Base-by-base conservation (phyloP, 2,329 filamentous ascomycete genomes). In the Dactylonectria estremocensis region DNA sequence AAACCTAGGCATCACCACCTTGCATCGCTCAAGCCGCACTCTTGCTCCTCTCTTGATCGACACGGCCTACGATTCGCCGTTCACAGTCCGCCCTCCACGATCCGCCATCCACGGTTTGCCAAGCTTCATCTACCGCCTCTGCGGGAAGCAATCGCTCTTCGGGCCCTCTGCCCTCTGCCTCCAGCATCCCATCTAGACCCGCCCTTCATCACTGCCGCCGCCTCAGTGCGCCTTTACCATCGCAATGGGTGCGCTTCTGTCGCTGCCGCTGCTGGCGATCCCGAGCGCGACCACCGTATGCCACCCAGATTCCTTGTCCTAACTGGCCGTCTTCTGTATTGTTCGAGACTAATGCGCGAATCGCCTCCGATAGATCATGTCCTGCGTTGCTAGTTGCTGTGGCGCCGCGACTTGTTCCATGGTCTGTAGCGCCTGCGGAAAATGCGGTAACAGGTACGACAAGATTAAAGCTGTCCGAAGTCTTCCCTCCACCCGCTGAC, bases 351-450 rank as follows among this genome's bases (percentile, higher is more conserved):
- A 28, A 73, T 28, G 13, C n/a, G n/a, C 9, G n/a, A 24, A 64
- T 52, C 33, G 24, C 52, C 61, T 68, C 74, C 20, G 10, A 33
- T 28, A 95, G 93, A 76, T 97, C 70, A 80, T 94, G 73, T 94
- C 93, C 49, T 91, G 95, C 74, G 92, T 86, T 69, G 94, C 93
- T 70, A 98, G 95, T 77, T 99, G 96, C 84, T 99, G 96, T 80
- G 96, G 96, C 79, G 96, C 96, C 31, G 95, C 96, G 52, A 98
- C 96, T 59, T 98, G 95, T 83, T 97, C 95, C 75, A 95, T 96
- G 80, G 92, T 98, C 55, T 98, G 95, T 84, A 96, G 93, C 80
- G 93, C 95, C 13, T 99, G 95, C 80, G 95, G 96, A 59, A 98
- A 98, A 81, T 98, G 95, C 83, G 94, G 95, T 76, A 98, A 97